phyloP scores from a whole-genome alignment of 1,284 basidiomycete genomes.

The Ganoderma boninense region DNA sequence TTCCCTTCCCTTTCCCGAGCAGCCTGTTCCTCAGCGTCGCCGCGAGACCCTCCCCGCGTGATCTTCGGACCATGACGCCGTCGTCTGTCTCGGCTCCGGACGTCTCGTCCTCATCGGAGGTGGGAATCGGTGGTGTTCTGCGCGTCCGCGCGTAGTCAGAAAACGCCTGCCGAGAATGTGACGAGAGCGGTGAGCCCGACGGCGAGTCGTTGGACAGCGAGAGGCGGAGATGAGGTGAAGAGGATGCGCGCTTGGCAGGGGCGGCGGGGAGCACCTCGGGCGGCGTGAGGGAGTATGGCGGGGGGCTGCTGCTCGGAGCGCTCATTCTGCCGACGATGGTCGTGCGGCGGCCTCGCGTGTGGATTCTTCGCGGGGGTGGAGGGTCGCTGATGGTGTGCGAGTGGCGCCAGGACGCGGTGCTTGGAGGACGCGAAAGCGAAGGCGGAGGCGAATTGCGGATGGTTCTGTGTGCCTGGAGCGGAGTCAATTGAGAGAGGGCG shows the following conservation, averaged over 20 bases:
- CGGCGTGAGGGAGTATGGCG: conserved; percentile 33
- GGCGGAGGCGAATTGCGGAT: not conserved
- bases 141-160: conserved; percentile 25
- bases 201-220: conserved; percentile 4
- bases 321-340: conserved; percentile 24
- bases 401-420: conserved; percentile 17
- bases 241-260: conserved; percentile 21
- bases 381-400: conserved; percentile 21
- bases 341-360: conserved; percentile 11
- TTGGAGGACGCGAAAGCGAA: not conserved
- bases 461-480: conserved; percentile 8
- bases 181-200: conserved; percentile 6
- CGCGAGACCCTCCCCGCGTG: conserved; percentile 11
- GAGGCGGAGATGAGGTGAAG: conserved; percentile 31
- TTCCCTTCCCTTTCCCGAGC: conserved; percentile 45
- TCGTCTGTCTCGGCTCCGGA: conserved; percentile 40
- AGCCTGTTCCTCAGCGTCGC: conserved; percentile 37
- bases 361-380: conserved; percentile 10
- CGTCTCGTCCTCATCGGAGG: conserved; percentile 36
- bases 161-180: conserved; percentile 26
- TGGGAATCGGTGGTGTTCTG: conserved; percentile 20
- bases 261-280: conserved; percentile 23
- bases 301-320: conserved; percentile 33
- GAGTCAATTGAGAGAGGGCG: conserved; percentile 18
- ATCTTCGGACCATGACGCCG: conserved; percentile 40